Conservation (phyloP, 208 protist species). For the Leishmania aethiopica region DNA sequence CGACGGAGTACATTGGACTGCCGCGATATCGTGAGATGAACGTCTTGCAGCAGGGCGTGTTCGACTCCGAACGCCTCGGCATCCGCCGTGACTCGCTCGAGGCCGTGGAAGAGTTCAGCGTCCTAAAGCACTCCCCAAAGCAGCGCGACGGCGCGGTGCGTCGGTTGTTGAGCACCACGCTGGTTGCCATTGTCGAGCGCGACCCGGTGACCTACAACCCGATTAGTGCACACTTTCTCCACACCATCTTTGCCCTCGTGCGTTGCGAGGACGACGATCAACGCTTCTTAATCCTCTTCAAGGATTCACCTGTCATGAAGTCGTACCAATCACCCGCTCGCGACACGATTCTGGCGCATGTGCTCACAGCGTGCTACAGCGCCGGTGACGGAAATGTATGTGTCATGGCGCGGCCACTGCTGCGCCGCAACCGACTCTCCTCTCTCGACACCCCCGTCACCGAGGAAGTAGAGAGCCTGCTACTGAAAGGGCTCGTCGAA, state of each 20-base stretch:
- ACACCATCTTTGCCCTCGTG: conserved; percentile 74
- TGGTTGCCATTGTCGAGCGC: conserved; percentile 80
- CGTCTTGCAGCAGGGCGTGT: conserved; percentile 54
- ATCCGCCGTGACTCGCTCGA: conserved; percentile 64
- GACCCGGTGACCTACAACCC: conserved; percentile 88
- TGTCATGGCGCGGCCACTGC: conserved; percentile 49
- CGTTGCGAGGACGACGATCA: conserved; percentile 87
- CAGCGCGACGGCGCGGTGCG: conserved; percentile 52
- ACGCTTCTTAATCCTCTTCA: conserved; percentile 81
- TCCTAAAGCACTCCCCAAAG: conserved; percentile 59
- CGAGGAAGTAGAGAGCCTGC: conserved; percentile 86
- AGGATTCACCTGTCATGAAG: conserved; percentile 62
- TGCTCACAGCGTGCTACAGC: conserved; percentile 79
- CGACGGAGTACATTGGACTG: conserved; percentile 66
- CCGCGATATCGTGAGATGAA: conserved; percentile 45
- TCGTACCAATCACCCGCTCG: conserved; percentile 83
- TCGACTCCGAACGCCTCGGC: conserved; percentile 71
- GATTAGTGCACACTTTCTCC: conserved; percentile 68
- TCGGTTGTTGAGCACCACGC: conserved; percentile 77
- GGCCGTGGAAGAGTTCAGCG: conserved; percentile 78
- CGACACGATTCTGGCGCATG: conserved; percentile 85
- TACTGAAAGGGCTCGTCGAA: conserved; percentile 74
- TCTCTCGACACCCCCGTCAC: conserved; percentile 49
- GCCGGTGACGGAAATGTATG: conserved; percentile 74
- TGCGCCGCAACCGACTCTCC: conserved; percentile 74